Conservation (phyloP, 2,329 filamentous ascomycete species). For the Aaosphaeria pasadenensis region DNA sequence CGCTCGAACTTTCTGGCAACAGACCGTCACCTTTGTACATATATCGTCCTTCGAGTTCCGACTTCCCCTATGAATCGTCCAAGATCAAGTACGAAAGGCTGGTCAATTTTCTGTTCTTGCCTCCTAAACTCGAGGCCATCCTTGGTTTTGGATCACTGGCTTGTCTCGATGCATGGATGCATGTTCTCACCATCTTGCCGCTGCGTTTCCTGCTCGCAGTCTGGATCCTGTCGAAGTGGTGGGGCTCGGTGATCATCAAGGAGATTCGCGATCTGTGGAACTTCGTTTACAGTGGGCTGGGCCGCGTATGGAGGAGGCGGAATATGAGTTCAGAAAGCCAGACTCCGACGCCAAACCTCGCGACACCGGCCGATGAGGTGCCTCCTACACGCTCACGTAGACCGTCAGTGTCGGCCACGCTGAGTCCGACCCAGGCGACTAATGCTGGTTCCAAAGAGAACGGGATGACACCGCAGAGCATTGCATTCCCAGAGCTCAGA, state of each 20-base stretch:
- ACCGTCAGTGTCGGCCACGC: conserved; percentile 16
- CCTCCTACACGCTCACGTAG: conserved; percentile 21
- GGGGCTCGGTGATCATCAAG: conserved; percentile 67
- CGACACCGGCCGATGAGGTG: conserved; percentile 26
- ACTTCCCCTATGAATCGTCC: conserved; percentile 85
- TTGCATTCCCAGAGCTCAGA: conserved; percentile 26
- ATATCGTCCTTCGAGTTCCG: conserved; percentile 54
- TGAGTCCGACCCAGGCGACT: conserved; percentile 4
- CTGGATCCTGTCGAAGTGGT: conserved; percentile 74
- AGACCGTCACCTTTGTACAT: conserved; percentile 63
- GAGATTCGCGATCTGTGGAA: conserved; percentile 69
- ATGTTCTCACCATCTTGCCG: conserved; percentile 93
- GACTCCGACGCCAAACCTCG: conserved; percentile 16
- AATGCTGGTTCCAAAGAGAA: conserved; percentile 17
- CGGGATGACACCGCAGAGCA: conserved; percentile 10
- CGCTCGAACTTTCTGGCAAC: conserved; percentile 60
- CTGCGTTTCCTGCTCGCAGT: conserved; percentile 82
- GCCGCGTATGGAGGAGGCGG: conserved; percentile 69
- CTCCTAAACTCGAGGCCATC: conserved; percentile 76
- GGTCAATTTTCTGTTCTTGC: conserved; percentile 81
- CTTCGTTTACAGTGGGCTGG: conserved; percentile 77
- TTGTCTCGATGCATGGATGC: conserved; percentile 93
- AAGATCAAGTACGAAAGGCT: conserved; percentile 89
- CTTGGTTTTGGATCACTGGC: conserved; percentile 85
- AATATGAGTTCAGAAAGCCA: conserved; percentile 44